Conservation (phyloP, 1,284 basidiomycete genomes). For the Inonotus obliquus region DNA sequence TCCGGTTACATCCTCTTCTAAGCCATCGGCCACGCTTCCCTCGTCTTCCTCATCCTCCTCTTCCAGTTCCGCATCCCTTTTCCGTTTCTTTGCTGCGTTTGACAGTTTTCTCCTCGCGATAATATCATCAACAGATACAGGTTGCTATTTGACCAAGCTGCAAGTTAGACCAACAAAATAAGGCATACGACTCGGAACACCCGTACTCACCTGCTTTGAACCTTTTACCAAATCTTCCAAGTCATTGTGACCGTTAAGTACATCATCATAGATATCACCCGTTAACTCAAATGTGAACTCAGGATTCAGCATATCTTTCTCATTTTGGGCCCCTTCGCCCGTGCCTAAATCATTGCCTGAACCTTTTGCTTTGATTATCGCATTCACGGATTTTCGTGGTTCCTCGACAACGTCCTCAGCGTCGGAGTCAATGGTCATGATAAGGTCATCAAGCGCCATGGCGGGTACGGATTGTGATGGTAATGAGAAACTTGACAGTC, state of each 20-base stretch:
- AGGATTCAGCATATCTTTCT: slow-evolving; percentile 67
- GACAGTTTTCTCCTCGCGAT: slow-evolving; percentile 63
- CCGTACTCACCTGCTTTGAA: slow-evolving; percentile 57
- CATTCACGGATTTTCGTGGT: slow-evolving; percentile 22
- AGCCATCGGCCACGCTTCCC: slow-evolving; percentile 29
- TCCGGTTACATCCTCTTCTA: slow-evolving; percentile 32
- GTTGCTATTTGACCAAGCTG: slow-evolving; percentile 42
- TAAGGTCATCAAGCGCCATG: slow-evolving; percentile 47
- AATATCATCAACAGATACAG: slow-evolving; percentile 89
- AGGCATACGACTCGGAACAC: not conserved
- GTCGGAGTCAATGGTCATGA: slow-evolving; percentile 82
- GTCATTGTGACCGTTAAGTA: slow-evolving; percentile 38
- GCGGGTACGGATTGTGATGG: not conserved
- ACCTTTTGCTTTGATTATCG: slow-evolving; percentile 24
- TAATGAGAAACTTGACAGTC: not conserved
- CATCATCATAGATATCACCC: slow-evolving; percentile 61
- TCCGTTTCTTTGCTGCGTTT: slow-evolving; percentile 48
- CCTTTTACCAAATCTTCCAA: slow-evolving; percentile 56
- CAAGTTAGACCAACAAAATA: slow-evolving; percentile 15
- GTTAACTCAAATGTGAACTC: slow-evolving; percentile 81
- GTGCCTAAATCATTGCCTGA: slow-evolving; percentile 8
- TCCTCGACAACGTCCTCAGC: slow-evolving; percentile 42
- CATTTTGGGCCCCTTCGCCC: slow-evolving; percentile 23
- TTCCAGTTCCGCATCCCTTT: slow-evolving; percentile 39
- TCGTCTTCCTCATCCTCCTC: slow-evolving; percentile 26